phyloP scores from a whole-genome alignment of 805 yeast genomes.

The Lipomyces yamanashiensis region DNA sequence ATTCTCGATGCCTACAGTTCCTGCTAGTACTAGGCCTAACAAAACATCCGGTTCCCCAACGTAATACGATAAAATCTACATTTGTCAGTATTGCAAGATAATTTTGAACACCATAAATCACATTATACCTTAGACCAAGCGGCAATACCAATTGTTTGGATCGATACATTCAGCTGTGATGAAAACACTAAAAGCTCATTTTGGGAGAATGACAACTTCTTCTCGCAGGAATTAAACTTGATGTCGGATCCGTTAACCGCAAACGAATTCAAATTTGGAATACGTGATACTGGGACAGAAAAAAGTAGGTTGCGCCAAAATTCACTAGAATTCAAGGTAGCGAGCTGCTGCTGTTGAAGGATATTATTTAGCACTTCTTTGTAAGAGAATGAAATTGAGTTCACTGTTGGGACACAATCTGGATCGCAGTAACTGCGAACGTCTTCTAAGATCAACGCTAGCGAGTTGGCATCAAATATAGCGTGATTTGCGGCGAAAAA shows the following conservation, averaged over 20 bases:
- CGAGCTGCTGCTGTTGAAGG: conserved; percentile 3
- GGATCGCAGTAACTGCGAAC: background rate
- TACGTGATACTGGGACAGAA: conserved; percentile 6
- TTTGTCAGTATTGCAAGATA: background rate
- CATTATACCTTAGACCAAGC: conserved; percentile 33
- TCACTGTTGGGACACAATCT: background rate
- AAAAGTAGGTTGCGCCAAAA: conserved; percentile 31
- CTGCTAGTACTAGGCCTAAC: conserved; percentile 37
- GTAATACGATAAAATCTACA: conserved; percentile 25
- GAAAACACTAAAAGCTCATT: background rate
- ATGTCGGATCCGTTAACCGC: background rate
- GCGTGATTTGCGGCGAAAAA: conserved; percentile 35
- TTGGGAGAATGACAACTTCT: background rate
- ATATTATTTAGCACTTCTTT: conserved; percentile 14
- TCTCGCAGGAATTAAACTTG: background rate
- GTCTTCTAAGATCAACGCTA: conserved; percentile 15
- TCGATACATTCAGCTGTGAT: conserved; percentile 1
- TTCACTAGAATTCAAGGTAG: background rate
- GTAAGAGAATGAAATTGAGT: background rate
- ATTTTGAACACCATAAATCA: background rate
- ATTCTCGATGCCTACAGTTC: conserved; percentile 23
- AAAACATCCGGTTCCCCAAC: conserved; percentile 30
- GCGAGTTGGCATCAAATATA: conserved; percentile 33
- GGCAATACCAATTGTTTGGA: conserved; percentile 32
- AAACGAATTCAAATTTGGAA: conserved; percentile 32